Base-by-base conservation (phyloP, 495 filamentous ascomycete species). In the Extremus antarcticus region DNA sequence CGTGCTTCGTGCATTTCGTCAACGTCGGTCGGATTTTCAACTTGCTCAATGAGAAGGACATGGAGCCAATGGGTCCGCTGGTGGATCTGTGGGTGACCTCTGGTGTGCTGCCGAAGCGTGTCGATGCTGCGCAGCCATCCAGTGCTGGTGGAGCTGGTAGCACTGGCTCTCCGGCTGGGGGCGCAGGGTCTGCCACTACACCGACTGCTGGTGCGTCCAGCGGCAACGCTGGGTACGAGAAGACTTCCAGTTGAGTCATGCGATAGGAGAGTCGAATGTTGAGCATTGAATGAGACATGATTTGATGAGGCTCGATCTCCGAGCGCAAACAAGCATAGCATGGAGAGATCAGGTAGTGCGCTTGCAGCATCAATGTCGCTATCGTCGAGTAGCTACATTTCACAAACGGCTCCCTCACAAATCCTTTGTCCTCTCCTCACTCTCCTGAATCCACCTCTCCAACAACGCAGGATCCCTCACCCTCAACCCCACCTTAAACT, bases 1-100 rank as follows among this genome's bases (percentile, higher is more conserved):
- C 88, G 68, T 92, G 87, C 71, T 96, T 95, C 68, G 86, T 89
- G 54, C 89, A 94, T 72, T 96, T 94, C 61, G 77, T 94, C 58
- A 84, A 89, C 24, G 90, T 94, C 3, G 88, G 86, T 51, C 89
- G 87, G 57, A 83, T 89, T 23, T 85, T 89, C 65, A 81, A 83
- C 58, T 81, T 95, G 68, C 76, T 95, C 50, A 80, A 81, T 51
- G 85, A 89, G 35, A 82, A 85, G 66, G 90, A 94, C 66, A 75
- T 90, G 66, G 88, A 94, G 78, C 90, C 90, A 15, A 94, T 95
- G 90, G 87, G 90, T 73, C 85, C 87, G 11, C 67, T 95, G 63
- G 86, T 95, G 57, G 88, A 95, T 63, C 73, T 94, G 35, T 95
- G 90, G 82, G 81, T 88, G 50, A 83, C 81, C 53, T 87, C 88